A percentile compares a stretch with the other conserved stretches of the same genome.
Conservation (phyloP, 495 filamentous ascomycete genomes). For the Xylona heveae region DNA sequence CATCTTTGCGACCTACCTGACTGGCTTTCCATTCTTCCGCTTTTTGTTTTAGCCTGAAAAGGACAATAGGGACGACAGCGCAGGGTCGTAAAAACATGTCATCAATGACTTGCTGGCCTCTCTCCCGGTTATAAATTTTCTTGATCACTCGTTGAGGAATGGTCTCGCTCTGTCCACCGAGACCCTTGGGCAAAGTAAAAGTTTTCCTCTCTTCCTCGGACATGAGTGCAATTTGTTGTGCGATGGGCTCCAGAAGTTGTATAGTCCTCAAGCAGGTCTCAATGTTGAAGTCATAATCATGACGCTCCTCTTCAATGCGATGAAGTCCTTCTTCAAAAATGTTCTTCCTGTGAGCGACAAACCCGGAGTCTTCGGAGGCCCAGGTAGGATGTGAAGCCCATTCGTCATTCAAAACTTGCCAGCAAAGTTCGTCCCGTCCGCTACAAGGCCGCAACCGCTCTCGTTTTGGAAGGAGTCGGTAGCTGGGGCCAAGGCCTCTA, state of each 20-base stretch:
- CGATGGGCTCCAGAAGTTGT: constrained; percentile 83
- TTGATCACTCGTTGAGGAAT: constrained; percentile 94
- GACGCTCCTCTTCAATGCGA: constrained; percentile 90
- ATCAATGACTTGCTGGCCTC: constrained; percentile 58
- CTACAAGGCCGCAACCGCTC: constrained; percentile 76
- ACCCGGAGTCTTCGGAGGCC: constrained; percentile 96
- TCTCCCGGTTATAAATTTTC: constrained; percentile 88
- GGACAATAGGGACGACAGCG: constrained; percentile 64
- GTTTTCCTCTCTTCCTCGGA: constrained; percentile 40
- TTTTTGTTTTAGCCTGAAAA: constrained; percentile 76
- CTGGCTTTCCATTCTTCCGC: constrained; percentile 93
- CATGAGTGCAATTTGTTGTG: constrained; percentile 65
- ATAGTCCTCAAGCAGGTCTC: constrained; percentile 85
- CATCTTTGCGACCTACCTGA: constrained; percentile 22
- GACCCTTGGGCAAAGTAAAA: constrained; percentile 58
- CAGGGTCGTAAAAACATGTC: constrained; percentile 66
- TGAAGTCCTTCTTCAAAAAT: constrained; percentile 80
- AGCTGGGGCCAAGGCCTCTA: constrained; percentile 81
- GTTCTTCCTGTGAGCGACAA: constrained; percentile 96
- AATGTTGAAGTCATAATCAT: constrained; percentile 97
- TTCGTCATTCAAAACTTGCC: constrained; percentile 80
- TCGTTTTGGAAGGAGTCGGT: constrained; percentile 72
- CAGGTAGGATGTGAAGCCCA: constrained; percentile 99
- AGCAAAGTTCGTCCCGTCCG: constrained; percentile 84
- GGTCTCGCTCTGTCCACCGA: constrained; percentile 83